Conservation (phyloP, 2,329 filamentous ascomycete genomes). For the Botrytis elliptica region DNA sequence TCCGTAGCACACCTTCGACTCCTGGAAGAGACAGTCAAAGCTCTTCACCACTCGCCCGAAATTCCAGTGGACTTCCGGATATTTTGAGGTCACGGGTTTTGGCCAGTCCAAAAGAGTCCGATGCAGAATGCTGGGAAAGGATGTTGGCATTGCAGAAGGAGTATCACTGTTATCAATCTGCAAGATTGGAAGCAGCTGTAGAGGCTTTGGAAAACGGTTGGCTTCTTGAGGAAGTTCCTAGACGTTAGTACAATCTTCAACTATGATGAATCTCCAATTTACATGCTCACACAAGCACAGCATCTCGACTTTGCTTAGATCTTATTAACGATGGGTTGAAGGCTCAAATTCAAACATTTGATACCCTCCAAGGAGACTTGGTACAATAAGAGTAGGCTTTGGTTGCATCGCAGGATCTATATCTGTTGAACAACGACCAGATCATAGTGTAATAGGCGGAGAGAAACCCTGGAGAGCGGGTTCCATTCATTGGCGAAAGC, state of each 20-base stretch:
- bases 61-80: slow-evolving; percentile 12
- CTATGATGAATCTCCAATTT: not conserved
- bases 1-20: slow-evolving; percentile 22
- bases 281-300: slow-evolving; percentile 24
- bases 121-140: slow-evolving; percentile 34
- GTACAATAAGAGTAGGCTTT: not conserved
- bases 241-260: slow-evolving; percentile 30
- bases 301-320: slow-evolving; percentile 37
- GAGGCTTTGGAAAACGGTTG: slow-evolving; percentile 35
- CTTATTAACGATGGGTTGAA: slow-evolving; percentile 37
- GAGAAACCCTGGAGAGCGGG: not conserved
- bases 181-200: slow-evolving; percentile 37
- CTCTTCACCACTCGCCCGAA: slow-evolving; percentile 22
- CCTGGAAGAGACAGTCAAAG: slow-evolving; percentile 19
- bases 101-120: slow-evolving; percentile 24
- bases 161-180: slow-evolving; percentile 39
- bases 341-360: slow-evolving; percentile 28
- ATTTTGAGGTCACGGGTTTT: slow-evolving; percentile 18
- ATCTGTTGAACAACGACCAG: not conserved
- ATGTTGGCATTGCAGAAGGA: slow-evolving; percentile 37
- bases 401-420: not conserved
- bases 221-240: slow-evolving; percentile 30
- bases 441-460: not conserved
- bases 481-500: not conserved
- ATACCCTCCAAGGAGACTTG: not conserved